Base-by-base conservation (phyloP, 2,329 filamentous ascomycete species). In the Fusarium subtropicale region DNA sequence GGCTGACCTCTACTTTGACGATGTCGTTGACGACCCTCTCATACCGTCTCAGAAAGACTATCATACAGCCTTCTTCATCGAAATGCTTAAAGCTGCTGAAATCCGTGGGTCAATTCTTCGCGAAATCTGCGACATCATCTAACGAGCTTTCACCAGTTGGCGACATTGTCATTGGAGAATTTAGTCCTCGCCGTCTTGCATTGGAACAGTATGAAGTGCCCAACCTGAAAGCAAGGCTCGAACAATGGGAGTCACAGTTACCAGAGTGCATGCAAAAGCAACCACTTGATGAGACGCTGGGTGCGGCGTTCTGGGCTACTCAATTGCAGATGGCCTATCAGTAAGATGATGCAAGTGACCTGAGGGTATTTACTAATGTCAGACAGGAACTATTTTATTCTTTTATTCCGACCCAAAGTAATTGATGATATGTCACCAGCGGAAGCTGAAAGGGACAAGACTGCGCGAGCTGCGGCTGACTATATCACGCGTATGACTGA, bases 301-400 rank as follows among this genome's bases (percentile, higher is more conserved):
- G 61, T 1, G 53, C 59, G 12, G 41, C 64, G 0, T 72, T 71
- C 22, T 72, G 70, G 70, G 67, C 70, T 0, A 60, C 31, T 0
- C 71, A 69, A 4, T n/a, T 72, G 1, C 60, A 72, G 1, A 60
- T 60, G 38, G 63, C 68, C 0, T 73, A 73, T 18, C 70, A 72
- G 70, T 72, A 57, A 64, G 60, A 1, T 7, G 2, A 8, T 0
- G 0, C 22, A 2, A 4, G 7, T 1, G 1, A 1, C 0, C 10
- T 1, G 11, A 1, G 2, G 5, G 0, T 2, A 3, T 2, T 2
- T 3, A 15, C 48, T 71, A 1, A 66, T 20, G 0, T 0, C 0
- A 0, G 0, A 0, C 18, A 72, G 70, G 6, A 67, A 61, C 5
- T 69, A 65, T 3, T 55, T 58, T 0, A 72, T 72, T 1, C 64